Evolutionary conservation across 306 rosid genomes (phyloP).

Genomic region (Inga oerstediana): DNA sequence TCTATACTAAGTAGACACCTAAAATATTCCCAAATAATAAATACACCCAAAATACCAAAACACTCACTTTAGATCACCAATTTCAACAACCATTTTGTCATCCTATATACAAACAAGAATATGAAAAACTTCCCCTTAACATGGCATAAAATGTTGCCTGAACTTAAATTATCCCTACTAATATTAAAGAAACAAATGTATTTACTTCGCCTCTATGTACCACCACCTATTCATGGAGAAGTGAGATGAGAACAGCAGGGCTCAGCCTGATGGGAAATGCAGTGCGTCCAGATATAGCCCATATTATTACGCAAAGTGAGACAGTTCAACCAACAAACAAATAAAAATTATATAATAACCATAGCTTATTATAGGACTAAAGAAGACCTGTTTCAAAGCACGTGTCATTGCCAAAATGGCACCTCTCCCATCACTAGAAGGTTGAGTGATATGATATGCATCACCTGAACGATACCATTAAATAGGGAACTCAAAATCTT

Average conservation of each 20-base stretch:
- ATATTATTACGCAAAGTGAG: conserved; percentile 19
- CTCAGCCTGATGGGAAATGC: neutral
- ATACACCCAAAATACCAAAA: conserved; percentile 13
- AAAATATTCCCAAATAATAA: conserved; percentile 21
- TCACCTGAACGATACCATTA: conserved; percentile 59
- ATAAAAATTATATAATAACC: conserved; percentile 4
- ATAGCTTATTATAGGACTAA: neutral
- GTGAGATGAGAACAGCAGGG: neutral
- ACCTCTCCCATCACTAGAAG: conserved; percentile 86
- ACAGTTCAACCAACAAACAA: conserved; percentile 30
- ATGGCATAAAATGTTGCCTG: neutral
- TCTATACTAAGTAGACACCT: conserved; percentile 1
- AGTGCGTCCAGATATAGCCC: neutral
- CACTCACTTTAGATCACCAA: conserved; percentile 3
- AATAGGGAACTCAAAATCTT: conserved; percentile 32
- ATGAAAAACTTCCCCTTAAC: neutral
- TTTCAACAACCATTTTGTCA: neutral
- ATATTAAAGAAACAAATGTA: neutral
- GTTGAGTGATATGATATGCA: conserved; percentile 95
- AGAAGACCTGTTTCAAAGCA: conserved; percentile 80
- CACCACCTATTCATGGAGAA: neutral
- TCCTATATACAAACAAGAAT: conserved; percentile 14
- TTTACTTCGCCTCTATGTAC: neutral
- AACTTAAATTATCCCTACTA: conserved; percentile 20
- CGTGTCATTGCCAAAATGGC: conserved; percentile 89